Evolutionary conservation across 148 eudicot genomes (phyloP).

Genomic region (Fagopyrum homotropicum): DNA sequence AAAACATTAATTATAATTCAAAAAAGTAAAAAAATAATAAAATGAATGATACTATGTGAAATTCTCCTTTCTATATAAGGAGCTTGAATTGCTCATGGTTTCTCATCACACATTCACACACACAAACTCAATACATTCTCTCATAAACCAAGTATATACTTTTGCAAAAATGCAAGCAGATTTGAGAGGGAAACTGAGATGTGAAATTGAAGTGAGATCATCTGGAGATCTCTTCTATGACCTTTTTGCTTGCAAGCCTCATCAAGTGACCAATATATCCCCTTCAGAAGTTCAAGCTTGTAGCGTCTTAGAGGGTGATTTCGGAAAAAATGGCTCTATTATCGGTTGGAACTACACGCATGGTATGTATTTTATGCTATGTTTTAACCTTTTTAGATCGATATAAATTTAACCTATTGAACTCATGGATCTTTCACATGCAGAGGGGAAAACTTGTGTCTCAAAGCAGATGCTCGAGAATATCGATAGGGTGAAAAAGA

Average conservation of each 20-base stretch:
- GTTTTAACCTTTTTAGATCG: no score
- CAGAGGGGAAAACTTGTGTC: not conserved
- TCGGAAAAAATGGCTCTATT: not conserved
- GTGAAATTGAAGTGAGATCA: not conserved
- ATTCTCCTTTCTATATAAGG: no score
- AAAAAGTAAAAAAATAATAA: no score
- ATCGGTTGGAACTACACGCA: not conserved
- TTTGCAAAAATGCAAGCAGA: not conserved
- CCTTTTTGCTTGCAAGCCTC: not conserved
- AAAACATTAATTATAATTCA: no score
- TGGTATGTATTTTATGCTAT: not conserved
- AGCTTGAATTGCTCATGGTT: no score
- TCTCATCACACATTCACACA: no score
- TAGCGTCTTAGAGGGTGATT: not conserved
- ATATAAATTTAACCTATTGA: not conserved
- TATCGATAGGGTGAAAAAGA: not conserved
- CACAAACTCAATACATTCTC: no score
- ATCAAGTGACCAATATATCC: not conserved
- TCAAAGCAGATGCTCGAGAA: not conserved
- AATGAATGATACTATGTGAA: no score
- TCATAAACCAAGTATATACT: no score
- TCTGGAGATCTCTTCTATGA: not conserved
- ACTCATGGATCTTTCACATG: not conserved
- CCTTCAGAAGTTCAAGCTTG: not conserved
- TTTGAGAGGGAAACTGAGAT: not conserved